Evolutionary conservation across 108 stramenopile genomes (phyloP), one percentile per base, ranked within the genome.

Genomic region (Epithemia pelagica): DNA sequence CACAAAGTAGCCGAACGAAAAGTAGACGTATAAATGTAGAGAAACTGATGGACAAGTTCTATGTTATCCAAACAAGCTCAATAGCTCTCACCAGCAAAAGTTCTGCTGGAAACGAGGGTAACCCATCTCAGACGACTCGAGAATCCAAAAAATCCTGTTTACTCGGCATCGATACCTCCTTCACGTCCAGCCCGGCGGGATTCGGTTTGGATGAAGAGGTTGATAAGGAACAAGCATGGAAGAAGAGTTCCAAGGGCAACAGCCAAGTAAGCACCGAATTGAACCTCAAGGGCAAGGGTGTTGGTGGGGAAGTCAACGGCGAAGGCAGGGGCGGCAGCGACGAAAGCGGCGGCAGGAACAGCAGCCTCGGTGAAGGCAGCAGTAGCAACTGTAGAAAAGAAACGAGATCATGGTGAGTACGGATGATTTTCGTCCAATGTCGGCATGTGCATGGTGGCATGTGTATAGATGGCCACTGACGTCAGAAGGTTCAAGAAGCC

Each of bases 201-300:
- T 77, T 95, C 94, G 61, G 88, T 88, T 72, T 89, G 89, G 77
- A 86, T 90, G 86, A 87, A 96, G 58, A 96, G 85, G 83, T 92
- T 92, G 80, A 96, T 85, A 67, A 96, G 88, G 92, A 96, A 96
- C 30, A 94, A 79, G 28, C 60, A 70, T 54, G 95, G 95, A 54
- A 96, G 90, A 79, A 96, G 91, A 37, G 92, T 94, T 78, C 95
- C 95, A 22, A 96, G 75, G 71, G 94, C 84, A 22, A 96, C 91
- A 62, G 95, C 95, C 72, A 96, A 79, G 84, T 92, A 96, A 37
- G 95, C 95, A 70, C 92, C 92, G 78, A 90, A 90, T 70, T 89
- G 88, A 78, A 94, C 92, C 78, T 94, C 86, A 70, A 90, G 83
- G 70, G 89, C 76, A 59, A 94, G 65, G 51, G 88, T 81, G 64